phyloP scores from a whole-genome alignment of 202 grass and related monocot genomes.

The Zoysia matrella region DNA sequence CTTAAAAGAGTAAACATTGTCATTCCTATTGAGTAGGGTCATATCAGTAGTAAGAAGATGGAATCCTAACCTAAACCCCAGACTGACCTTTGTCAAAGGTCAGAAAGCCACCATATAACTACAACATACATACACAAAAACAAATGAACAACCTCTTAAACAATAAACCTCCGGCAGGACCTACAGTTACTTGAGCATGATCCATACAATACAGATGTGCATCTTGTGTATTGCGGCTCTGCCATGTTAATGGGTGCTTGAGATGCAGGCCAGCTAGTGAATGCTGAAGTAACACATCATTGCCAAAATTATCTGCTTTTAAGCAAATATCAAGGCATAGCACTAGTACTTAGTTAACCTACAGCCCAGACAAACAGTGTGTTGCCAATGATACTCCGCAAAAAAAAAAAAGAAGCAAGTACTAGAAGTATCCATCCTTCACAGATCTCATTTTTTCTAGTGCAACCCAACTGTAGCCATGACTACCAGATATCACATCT shows the following conservation, averaged over 20 bases:
- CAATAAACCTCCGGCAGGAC: neutral
- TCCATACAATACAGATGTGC: neutral
- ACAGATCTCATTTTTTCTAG: neutral
- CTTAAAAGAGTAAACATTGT: neutral
- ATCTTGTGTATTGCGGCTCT: neutral
- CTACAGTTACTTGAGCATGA: slow-evolving; percentile 14
- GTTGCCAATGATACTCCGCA: neutral
- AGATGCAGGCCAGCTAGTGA: neutral
- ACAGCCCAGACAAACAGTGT: slow-evolving; percentile 8
- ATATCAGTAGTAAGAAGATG: neutral
- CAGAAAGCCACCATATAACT: neutral
- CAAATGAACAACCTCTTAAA: slow-evolving; percentile 1
- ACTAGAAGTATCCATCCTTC: neutral
- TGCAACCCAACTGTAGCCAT: neutral
- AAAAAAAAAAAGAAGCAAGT: neutral
- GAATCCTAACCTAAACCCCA: neutral
- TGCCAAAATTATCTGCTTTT: neutral
- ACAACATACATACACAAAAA: neutral
- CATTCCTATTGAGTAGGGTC: neutral
- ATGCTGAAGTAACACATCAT: slow-evolving; percentile 3
- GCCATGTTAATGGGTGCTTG: neutral
- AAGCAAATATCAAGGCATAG: slow-evolving; percentile 16
- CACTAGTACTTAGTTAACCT: slow-evolving; percentile 1
- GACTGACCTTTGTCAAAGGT: neutral
- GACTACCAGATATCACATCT: slow-evolving; percentile 3